Percentiles rank a stretch among this genome's conserved stretches.
Conservation (phyloP, 1,139 yeast genomes). For the Kodamaea sp. region DNA sequence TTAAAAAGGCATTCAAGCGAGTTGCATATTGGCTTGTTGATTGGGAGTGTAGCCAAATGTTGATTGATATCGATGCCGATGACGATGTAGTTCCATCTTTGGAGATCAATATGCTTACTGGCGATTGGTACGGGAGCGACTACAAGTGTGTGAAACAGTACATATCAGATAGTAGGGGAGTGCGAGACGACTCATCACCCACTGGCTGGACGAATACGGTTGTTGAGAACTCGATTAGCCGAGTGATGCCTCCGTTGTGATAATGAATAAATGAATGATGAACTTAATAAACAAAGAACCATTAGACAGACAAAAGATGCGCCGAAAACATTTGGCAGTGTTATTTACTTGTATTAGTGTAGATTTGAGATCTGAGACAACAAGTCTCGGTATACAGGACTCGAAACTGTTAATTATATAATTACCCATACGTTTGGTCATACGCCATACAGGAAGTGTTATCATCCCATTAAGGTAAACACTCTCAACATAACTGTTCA, state of each 20-base stretch:
- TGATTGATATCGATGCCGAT: constrained; percentile 11
- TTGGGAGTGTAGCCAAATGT: constrained; percentile 33
- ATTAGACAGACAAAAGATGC: no score
- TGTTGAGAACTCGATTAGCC: constrained; percentile 36
- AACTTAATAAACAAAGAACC: no score
- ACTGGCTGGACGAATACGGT: constrained; percentile 35
- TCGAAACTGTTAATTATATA: no score
- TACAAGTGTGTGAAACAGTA: constrained; percentile 35
- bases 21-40: constrained; percentile 48
- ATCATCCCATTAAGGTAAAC: no score
- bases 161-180: constrained; percentile 20
- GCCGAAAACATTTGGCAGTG: no score
- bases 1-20: constrained; percentile 40
- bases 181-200: constrained; percentile 22
- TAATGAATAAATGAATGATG: background rate
- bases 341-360: no score
- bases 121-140: constrained; percentile 48
- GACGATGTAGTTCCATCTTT: constrained; percentile 18
- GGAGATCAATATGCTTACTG: constrained; percentile 37
- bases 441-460: no score
- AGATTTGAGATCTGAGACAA: no score
- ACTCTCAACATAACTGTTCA: no score
- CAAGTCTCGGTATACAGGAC: no score
- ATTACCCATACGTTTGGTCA: no score
- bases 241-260: constrained; percentile 40